Conservation (phyloP, 2,329 filamentous ascomycete species). For the Aureobasidium sp. region DNA sequence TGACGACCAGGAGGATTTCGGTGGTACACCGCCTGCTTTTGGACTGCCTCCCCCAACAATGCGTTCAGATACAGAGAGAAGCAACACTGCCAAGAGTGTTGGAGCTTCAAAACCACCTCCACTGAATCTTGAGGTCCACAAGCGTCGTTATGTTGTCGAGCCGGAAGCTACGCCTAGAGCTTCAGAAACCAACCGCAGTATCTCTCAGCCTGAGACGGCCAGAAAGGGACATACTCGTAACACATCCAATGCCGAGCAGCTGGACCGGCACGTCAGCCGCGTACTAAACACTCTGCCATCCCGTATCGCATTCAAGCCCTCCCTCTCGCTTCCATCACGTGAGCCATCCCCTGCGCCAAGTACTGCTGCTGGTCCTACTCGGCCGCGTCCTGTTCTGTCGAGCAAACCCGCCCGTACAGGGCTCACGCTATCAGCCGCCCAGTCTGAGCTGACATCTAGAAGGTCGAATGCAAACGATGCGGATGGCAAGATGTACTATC, state of each 20-base stretch:
- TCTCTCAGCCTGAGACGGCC: not conserved
- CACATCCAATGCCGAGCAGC: conserved; percentile 53
- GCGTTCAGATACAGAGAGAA: conserved; percentile 15
- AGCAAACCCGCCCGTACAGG: not conserved
- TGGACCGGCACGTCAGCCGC: conserved; percentile 46
- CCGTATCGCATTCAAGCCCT: conserved; percentile 43
- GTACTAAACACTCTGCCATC: conserved; percentile 40
- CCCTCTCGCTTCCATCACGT: conserved; percentile 46
- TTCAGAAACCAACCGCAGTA: not conserved
- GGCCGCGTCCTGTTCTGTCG: not conserved
- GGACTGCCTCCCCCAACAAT: conserved; percentile 7
- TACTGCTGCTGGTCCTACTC: not conserved
- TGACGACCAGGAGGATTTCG: not conserved
- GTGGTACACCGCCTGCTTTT: conserved; percentile 6
- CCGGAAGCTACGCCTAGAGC: not conserved
- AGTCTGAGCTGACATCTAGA: not conserved
- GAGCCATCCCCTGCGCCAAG: not conserved
- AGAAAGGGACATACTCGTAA: conserved; percentile 6
- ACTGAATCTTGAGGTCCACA: conserved; percentile 37
- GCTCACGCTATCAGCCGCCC: conserved; percentile 15
- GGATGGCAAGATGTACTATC: conserved; percentile 86
- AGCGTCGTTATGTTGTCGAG: conserved; percentile 26
- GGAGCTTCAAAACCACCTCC: conserved; percentile 25
- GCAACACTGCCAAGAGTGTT: not conserved
- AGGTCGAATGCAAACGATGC: conserved; percentile 21